Base-by-base conservation (phyloP, 177 flowering plant genomes). In the Vitis hybrid region DNA sequence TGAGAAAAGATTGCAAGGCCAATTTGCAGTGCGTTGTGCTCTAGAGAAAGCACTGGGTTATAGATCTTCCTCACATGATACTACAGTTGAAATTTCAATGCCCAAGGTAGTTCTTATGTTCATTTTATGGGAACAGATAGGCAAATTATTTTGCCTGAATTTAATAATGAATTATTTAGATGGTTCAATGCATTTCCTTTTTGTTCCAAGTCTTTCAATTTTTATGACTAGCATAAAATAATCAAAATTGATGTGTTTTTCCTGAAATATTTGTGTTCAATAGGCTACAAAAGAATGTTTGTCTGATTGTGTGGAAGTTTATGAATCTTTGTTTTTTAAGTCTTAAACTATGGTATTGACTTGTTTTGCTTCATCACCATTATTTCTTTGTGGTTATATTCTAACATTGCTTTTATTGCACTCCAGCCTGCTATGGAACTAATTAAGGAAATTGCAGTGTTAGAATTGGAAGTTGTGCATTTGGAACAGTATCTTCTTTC, bases 401-500 rank as follows among this genome's bases (percentile, higher is more conserved):
- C n/a, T 56, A 15, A 66, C 24, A 9, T 58, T 60, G 46, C 18
- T 52, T 60, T 72, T 30, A 11, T 74, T 3, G 30, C 5, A 60
- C 56, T 82, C 66, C 84, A 87, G 91, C 85, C 84, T 2, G 84
- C 89, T 17, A 74, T 87, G 64, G 83, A 88, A 71, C 71, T 88
- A 60, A 84, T 88, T 4, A 82, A 72, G 73, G 91, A 88, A 63
- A 86, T 88, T 70, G 79, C 89, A 17, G 84, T 84, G 1, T 61
- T 87, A 58, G 91, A 87, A 74, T 60, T 81, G 72, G 91, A 87
- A 81, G 91, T 87, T 60, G 75, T 74, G 51, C 75, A 87, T 76
- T 78, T 87, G 78, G 91, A 87, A 72, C 91, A 87, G 59, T 80
- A 87, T 77, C 89, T 87, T 72, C 87, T 87, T 65, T 82, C 88